Conservation (phyloP, 768 basidiomycete genomes). For the Tubosaeta sp. region DNA sequence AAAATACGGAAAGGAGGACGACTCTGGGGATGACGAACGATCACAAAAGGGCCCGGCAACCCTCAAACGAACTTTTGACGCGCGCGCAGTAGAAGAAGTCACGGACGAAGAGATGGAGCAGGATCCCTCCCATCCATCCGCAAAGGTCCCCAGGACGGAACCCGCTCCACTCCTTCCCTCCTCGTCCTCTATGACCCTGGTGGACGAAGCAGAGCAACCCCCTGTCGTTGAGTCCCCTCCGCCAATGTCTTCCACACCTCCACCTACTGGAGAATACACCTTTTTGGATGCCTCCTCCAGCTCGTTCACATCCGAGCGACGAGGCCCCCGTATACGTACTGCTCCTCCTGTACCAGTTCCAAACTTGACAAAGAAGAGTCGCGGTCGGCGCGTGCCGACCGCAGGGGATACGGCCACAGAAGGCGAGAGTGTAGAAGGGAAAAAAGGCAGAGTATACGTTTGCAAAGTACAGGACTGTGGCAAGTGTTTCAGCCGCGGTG, state of each 20-base stretch:
- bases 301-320: slow-evolving; percentile 36
- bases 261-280: slow-evolving; percentile 31
- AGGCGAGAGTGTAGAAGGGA: slow-evolving; percentile 25
- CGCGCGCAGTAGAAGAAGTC: slow-evolving; percentile 33
- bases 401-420: slow-evolving; percentile 25
- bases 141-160: slow-evolving; percentile 31
- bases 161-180: slow-evolving; percentile 18
- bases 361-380: slow-evolving; percentile 75
- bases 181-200: slow-evolving; percentile 27
- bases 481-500: slow-evolving; percentile 68
- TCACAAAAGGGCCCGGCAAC: slow-evolving; percentile 14
- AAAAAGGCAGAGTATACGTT: slow-evolving; percentile 42
- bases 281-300: slow-evolving; percentile 34
- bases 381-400: slow-evolving; percentile 73
- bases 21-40: slow-evolving; percentile 22
- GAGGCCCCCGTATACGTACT: slow-evolving; percentile 48
- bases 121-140: slow-evolving; percentile 12
- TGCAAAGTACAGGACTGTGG: slow-evolving; percentile 69
- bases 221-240: slow-evolving; percentile 7
- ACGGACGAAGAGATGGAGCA: slow-evolving; percentile 30
- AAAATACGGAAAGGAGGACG: slow-evolving; percentile 29
- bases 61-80: slow-evolving; percentile 33
- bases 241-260: slow-evolving; percentile 16
- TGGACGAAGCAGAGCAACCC: slow-evolving; percentile 21
- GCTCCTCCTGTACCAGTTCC: slow-evolving; percentile 68